Evolutionary conservation across 352 stramenopile genomes (phyloP).

Genomic region (Phytophthora palmivora): DNA sequence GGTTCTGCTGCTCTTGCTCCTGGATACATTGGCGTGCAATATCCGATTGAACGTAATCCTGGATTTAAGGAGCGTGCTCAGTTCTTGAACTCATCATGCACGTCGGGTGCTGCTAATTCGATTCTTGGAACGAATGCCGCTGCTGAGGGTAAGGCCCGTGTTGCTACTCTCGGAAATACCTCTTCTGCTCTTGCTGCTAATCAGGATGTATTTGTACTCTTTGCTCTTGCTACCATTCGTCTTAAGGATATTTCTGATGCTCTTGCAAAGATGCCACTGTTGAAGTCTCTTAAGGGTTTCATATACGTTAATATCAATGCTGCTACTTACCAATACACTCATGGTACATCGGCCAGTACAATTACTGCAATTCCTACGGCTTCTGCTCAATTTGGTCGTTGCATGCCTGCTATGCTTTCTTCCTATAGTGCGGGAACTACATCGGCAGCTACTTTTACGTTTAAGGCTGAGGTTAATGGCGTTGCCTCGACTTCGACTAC

Average conservation of each 20-base stretch:
- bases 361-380: too few relatives aligned
- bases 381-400: slow-evolving; percentile 1
- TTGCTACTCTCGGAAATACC: too few relatives aligned
- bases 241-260: not conserved
- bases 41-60: not conserved
- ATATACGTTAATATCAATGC: slow-evolving; percentile 3
- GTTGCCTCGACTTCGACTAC: not conserved
- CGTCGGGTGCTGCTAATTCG: not conserved
- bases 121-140: not conserved
- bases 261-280: not conserved
- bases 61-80: not conserved
- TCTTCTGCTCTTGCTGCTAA: not conserved
- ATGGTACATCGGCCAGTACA: too few relatives aligned
- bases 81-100: not conserved
- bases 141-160: too few relatives aligned
- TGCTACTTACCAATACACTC: too few relatives aligned
- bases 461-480: slow-evolving; percentile 1
- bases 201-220: not conserved
- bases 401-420: slow-evolving; percentile 4
- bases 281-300: slow-evolving; percentile 1
- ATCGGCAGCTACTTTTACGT: too few relatives aligned
- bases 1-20: not conserved
- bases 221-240: not conserved
- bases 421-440: too few relatives aligned
- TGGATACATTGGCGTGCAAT: slow-evolving; percentile 1